Evolutionary conservation across 495 filamentous ascomycete species (phyloP), one percentile per base, ranked within the genome.

Genomic region (Pyrenopolyporus hunteri): DNA sequence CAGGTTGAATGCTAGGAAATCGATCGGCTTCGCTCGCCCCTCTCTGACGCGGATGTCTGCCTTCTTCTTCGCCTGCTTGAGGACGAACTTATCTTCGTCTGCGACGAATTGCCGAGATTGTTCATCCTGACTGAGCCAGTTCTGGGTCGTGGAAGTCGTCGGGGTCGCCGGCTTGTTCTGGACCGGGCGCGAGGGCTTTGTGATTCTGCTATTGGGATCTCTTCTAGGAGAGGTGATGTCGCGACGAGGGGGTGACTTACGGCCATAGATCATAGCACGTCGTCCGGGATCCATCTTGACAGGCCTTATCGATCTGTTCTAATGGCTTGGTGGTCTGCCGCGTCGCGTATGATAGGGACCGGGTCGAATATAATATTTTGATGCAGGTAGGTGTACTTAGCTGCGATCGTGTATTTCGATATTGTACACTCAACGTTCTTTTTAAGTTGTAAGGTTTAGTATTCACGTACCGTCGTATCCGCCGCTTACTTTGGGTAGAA

Each of bases 1-100:
- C 32, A 99, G 74, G 49, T 87, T 96, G 52, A 97, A 93, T 0
- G 95, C 92, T 33, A 99, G 83, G 86, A 91, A 95, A 76, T 99
- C 94, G 71, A 98, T 93, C 9, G 93, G 89, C 72, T 90, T 92
- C 45, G 93, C 93, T 55, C 94, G 86, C 10, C 88, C 89, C 73
- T 95, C 93, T 61, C 92, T 90, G n/a, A 98, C 92, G 4, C 94
- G 87, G 53, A 99, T 96, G 66, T 92, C 90, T 31, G 94, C 93
- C 79, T 97, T 98, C 79, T 95, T 98, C 78, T 97, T 98, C 20
- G 94, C 89, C 72, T 99, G 94, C 72, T 93, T 92, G 61, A 99
- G 79, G 16, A 99, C 94, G 68, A 99, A 99, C 48, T 88, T 84
- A 75, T 98, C 94, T 73, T 99, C 94, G 69, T 94, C 90, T 47